Base-by-base conservation (phyloP, 768 basidiomycete genomes). In the Galerina marginata region DNA sequence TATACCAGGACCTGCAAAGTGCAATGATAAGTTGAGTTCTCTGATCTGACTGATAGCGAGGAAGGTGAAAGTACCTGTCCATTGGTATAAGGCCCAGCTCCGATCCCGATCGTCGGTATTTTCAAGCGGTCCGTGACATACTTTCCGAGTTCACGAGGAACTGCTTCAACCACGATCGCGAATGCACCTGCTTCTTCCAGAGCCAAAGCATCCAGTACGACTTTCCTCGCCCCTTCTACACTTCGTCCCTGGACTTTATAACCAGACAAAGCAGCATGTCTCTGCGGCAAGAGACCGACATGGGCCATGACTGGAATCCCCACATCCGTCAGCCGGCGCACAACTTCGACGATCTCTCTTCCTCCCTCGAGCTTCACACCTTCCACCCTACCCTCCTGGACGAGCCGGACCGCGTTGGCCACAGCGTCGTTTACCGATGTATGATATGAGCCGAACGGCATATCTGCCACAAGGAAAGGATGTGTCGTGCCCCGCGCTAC, bases 221-320 rank as follows among this genome's bases (percentile, higher is more conserved):
- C 78, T 26, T 78, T 77, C 50, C 76, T 71, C 2, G 95, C 96
- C n/a, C 81, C 70, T 2, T 80, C 74, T 0, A 85, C 84, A 6
- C 84, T 88, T 60, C 86, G 82, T 2, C 93, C 96, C 73, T 98
- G 96, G 1, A 97, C 95, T 59, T 87, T 86, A 78, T 95, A 99
- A 0, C 96, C 96, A 0, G 92, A 95, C 66, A 92, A 72, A 7
- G 90, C 80, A 5, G 86, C 84, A 63, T 94, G 90, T 29, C 95
- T 83, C 74, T 99, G 97, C 0, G 96, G 96, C 64, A 93, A 81
- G 43, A 99, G 80, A 3, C 96, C 96, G 43, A 99, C 82, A 76
- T 99, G 96, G 0, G 86, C 93, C 90, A 98, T 93, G 47, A 96
- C 93, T 14, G 96, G 95, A 46, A 99, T 92, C 3, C 96, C 96